phyloP scores from a whole-genome alignment of 352 stramenopile genomes.

The Pythium rhizo-oryzae region DNA sequence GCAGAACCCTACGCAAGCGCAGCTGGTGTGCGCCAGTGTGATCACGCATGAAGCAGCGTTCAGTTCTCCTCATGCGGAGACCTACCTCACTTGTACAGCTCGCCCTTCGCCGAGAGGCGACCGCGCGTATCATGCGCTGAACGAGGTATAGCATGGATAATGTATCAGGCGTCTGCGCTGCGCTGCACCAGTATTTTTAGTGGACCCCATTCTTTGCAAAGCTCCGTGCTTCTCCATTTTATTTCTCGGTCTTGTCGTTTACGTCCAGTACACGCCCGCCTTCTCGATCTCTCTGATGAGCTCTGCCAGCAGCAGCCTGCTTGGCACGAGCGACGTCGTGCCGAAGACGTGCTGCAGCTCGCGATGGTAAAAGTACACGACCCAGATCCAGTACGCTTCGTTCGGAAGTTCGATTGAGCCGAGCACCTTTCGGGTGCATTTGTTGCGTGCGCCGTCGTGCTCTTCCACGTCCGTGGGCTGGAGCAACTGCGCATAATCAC shows the following conservation, averaged over 20 bases:
- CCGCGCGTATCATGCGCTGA: background rate
- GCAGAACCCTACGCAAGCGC: no score
- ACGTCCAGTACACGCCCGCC: constrained; percentile 43
- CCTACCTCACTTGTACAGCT: no score
- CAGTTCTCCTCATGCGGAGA: background rate
- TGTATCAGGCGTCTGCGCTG: no score
- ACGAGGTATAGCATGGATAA: background rate
- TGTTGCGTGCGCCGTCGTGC: background rate
- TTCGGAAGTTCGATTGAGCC: background rate
- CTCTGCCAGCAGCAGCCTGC: constrained; percentile 44
- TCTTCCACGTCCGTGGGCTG: background rate
- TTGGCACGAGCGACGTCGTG: constrained; percentile 41
- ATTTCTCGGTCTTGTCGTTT: no score
- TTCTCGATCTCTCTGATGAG: constrained; percentile 54
- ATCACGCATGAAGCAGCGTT: background rate
- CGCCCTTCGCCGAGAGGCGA: background rate
- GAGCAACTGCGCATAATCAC: background rate
- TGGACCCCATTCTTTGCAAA: no score
- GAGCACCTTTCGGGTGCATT: background rate
- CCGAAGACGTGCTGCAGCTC: constrained; percentile 46
- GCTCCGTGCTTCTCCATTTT: no score
- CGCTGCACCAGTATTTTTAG: no score
- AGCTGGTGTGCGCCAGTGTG: no score
- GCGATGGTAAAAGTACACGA: constrained; percentile 42
- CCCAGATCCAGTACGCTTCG: constrained; percentile 40